A percentile compares a stretch with the other conserved stretches of the same genome.
phyloP scores from a whole-genome alignment of 148 eudicot genomes.

The Rhododendron henanense region DNA sequence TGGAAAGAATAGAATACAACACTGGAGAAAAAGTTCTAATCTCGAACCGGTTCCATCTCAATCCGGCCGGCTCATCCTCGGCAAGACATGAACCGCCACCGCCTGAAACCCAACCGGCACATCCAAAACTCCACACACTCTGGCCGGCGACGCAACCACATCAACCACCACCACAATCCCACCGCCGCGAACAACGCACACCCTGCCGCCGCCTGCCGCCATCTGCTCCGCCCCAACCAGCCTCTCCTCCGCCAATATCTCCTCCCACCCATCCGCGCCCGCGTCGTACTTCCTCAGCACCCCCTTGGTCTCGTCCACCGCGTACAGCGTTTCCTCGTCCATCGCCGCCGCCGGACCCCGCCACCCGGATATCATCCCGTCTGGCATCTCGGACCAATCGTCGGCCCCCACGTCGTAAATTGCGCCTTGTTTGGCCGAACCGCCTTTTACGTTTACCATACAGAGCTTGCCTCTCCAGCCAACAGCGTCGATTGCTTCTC shows the following conservation, averaged over 20 bases:
- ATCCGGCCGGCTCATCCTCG: constrained; percentile 40
- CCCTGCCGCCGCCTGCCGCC: constrained; percentile 57
- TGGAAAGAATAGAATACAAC: neutral
- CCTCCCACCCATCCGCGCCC: constrained; percentile 49
- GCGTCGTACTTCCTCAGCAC: constrained; percentile 42
- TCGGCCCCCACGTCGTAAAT: constrained; percentile 36
- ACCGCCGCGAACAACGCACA: constrained; percentile 43
- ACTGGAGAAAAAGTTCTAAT: neutral
- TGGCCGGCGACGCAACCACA: constrained; percentile 37
- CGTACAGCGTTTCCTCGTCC: constrained; percentile 52
- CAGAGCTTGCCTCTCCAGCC: constrained; percentile 62
- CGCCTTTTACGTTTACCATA: constrained; percentile 70
- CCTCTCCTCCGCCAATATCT: constrained; percentile 27
- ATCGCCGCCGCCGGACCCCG: constrained; percentile 78
- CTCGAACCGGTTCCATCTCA: neutral
- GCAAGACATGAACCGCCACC: constrained; percentile 59
- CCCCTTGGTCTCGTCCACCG: constrained; percentile 61
- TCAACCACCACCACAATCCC: constrained; percentile 53
- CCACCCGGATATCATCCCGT: constrained; percentile 75
- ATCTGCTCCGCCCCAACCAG: constrained; percentile 55
- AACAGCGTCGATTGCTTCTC: constrained; percentile 69
- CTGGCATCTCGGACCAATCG: constrained; percentile 61
- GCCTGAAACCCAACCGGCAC: constrained; percentile 41
- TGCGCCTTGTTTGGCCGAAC: constrained; percentile 53
- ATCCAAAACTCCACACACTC: constrained; percentile 43